phyloP scores from a whole-genome alignment of 129 eudicot genomes.

The Arctium minus region DNA sequence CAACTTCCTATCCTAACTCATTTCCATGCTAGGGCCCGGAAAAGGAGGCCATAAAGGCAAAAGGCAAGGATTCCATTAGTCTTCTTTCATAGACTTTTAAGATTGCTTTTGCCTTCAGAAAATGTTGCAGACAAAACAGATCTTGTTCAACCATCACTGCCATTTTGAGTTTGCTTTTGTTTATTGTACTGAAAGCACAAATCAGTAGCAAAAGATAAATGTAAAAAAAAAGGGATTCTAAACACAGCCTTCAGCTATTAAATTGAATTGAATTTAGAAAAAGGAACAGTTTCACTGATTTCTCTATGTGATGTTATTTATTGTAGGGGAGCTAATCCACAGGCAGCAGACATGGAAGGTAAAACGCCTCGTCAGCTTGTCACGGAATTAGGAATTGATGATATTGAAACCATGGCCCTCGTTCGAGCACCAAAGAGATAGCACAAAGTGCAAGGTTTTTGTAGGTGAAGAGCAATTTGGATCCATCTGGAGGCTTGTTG shows the following conservation, averaged over 20 bases:
- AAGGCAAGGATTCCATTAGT: no score
- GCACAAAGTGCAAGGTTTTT: conserved; percentile 11
- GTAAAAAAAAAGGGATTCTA: no score
- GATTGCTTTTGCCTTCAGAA: no score
- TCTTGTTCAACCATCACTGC: no score
- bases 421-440: conserved; percentile 48
- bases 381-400: conserved; percentile 47
- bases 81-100: no score
- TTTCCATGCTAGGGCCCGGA: no score
- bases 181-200: neutral
- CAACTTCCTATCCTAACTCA: no score
- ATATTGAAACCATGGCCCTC: conserved; percentile 62
- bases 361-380: conserved; percentile 62
- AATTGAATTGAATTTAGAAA: neutral
- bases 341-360: conserved; percentile 50
- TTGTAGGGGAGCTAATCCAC: conserved; percentile 73
- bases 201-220: neutral
- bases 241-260: no score
- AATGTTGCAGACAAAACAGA: no score
- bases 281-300: neutral
- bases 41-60: no score
- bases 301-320: neutral
- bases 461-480: neutral
- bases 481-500: neutral
- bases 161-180: neutral